Evolutionary conservation across 257 asterid genomes (phyloP).

Genomic region (Lithospermum erythrorhizon): DNA sequence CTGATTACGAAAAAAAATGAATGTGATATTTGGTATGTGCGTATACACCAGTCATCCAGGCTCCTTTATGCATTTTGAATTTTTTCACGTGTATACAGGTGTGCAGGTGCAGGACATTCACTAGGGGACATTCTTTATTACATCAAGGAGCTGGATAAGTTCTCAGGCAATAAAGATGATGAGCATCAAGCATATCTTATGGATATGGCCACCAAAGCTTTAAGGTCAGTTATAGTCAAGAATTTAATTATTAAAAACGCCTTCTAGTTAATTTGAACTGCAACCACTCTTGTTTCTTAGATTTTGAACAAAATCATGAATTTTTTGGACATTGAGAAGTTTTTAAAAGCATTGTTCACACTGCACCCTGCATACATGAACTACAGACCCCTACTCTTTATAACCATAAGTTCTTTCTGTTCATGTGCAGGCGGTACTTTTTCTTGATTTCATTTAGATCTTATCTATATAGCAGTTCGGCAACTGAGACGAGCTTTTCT

Average conservation of each 20-base stretch:
- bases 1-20: too few species aligned
- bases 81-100: constrained; percentile 31
- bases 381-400: not conserved
- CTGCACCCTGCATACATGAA: not conserved
- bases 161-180: constrained; percentile 24
- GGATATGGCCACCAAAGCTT: constrained; percentile 87
- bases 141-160: constrained; percentile 59
- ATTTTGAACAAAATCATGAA: not conserved
- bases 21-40: too few species aligned
- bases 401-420: constrained; percentile 6
- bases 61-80: not conserved
- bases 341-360: too few species aligned
- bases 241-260: not conserved
- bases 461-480: constrained; percentile 62
- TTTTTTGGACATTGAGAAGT: not conserved
- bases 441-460: constrained; percentile 85
- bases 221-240: constrained; percentile 43
- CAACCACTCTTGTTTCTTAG: not conserved
- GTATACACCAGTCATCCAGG: not conserved
- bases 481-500: constrained; percentile 45
- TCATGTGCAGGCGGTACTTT: constrained; percentile 77
- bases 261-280: not conserved
- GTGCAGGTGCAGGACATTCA: constrained; percentile 96
- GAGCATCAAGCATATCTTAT: constrained; percentile 67
- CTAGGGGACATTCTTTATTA: constrained; percentile 71